These are phyloP conservation scores for Plasmopara halstedii DNA, from an alignment of 352 stramenopile species.

Conservation along the genomic window DNA sequence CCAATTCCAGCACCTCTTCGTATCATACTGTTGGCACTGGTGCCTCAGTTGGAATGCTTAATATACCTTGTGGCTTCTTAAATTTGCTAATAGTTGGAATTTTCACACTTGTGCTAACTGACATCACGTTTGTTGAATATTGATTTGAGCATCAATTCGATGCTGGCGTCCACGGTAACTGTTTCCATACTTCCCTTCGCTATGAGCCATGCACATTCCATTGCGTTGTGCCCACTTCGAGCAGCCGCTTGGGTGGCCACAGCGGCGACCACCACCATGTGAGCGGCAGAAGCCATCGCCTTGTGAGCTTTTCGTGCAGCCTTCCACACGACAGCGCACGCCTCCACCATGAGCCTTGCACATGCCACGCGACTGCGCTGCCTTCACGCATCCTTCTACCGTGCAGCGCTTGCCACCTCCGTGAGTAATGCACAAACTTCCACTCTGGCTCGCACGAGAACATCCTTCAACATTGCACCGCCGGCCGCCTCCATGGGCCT, in stretches of 20 bases:
- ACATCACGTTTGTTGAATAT: slow-evolving; percentile 12
- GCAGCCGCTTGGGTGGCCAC: slow-evolving; percentile 60
- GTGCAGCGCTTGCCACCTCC: slow-evolving; percentile 79
- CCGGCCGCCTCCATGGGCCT: slow-evolving; percentile 62
- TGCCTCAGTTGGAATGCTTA: slow-evolving; percentile 1
- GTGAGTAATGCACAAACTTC: slow-evolving; percentile 77
- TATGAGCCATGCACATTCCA: slow-evolving; percentile 82
- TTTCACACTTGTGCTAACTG: background rate
- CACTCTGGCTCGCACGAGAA: slow-evolving; percentile 68
- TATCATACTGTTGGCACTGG: slow-evolving; percentile 13
- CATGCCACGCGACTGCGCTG: slow-evolving; percentile 73
- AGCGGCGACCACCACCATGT: slow-evolving; percentile 64
- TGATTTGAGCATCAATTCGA: slow-evolving; percentile 15
- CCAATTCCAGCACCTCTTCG: slow-evolving; percentile 18
- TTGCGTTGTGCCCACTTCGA: slow-evolving; percentile 80
- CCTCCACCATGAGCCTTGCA: slow-evolving; percentile 79
- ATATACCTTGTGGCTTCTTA: background rate
- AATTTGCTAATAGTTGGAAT: no score
- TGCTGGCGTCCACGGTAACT: slow-evolving; percentile 63
- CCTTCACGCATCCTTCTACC: slow-evolving; percentile 69
- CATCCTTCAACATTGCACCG: slow-evolving; percentile 77
- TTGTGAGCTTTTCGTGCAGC: slow-evolving; percentile 74
- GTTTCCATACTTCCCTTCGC: slow-evolving; percentile 74
- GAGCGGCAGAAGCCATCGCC: slow-evolving; percentile 78
- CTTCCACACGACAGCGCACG: slow-evolving; percentile 77